Conservation (phyloP, 805 yeast species). For the Ogataea populi-albae region DNA sequence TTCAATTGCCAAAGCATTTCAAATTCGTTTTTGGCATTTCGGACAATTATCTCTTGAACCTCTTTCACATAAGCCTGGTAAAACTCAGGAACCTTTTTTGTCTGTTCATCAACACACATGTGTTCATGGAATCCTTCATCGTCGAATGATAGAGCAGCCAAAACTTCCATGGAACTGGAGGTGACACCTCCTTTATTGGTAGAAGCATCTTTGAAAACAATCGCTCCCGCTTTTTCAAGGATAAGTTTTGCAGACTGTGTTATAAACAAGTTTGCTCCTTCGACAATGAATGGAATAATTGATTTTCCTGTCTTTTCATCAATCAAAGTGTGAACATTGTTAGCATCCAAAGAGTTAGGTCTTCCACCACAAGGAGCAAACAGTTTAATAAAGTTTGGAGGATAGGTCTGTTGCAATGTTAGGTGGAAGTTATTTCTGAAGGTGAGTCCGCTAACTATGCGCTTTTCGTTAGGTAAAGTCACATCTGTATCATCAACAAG, state of each 20-base stretch:
- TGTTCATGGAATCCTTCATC: conserved; percentile 75
- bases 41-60: conserved; percentile 72
- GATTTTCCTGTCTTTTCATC: conserved; percentile 74
- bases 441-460: conserved; percentile 77
- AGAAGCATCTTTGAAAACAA: conserved; percentile 92
- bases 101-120: conserved; percentile 67
- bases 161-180: conserved; percentile 90
- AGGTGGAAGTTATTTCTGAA: conserved; percentile 92
- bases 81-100: conserved; percentile 61
- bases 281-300: conserved; percentile 83
- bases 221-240: conserved; percentile 81
- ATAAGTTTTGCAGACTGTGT: conserved; percentile 90
- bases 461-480: conserved; percentile 70
- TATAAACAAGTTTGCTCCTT: conserved; percentile 95
- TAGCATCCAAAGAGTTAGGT: conserved; percentile 91
- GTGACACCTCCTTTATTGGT: conserved; percentile 99
- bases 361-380: conserved; percentile 99
- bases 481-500: conserved; percentile 82
- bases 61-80: conserved; percentile 80
- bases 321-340: conserved; percentile 70
- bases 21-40: conserved; percentile 83
- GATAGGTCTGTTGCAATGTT: conserved; percentile 60
- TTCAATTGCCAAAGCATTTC: conserved; percentile 81
- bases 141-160: conserved; percentile 88
- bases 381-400: conserved; percentile 59